These are phyloP conservation scores for Corynascus novoguineensis DNA, from an alignment of 495 filamentous ascomycete species.

Conservation along the genomic window DNA sequence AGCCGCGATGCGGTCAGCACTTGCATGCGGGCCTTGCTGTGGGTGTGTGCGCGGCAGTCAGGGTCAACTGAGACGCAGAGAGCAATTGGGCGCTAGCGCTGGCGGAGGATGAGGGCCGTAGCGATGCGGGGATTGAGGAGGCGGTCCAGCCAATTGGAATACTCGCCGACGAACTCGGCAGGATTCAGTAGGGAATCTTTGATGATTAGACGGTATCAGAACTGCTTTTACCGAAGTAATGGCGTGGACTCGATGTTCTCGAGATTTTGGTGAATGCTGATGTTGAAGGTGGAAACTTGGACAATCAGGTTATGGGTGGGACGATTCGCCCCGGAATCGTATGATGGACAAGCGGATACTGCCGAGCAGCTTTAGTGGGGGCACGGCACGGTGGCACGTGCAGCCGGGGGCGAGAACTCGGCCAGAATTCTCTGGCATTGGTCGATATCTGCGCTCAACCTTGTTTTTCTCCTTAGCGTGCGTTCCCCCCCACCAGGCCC, in stretches of 20 bases:
- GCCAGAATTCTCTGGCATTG: background rate
- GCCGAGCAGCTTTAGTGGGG: constrained; percentile 7
- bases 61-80: background rate
- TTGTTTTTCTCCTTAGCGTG: no score
- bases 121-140: background rate
- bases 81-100: background rate
- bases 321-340: constrained; percentile 30
- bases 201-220: constrained; percentile 12
- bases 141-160: constrained; percentile 8
- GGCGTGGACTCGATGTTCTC: background rate
- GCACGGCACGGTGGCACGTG: background rate
- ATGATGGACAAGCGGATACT: constrained; percentile 22
- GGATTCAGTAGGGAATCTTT: background rate
- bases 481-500: no score
- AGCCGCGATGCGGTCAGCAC: constrained; percentile 19
- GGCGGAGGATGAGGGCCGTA: background rate
- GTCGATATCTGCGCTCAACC: background rate
- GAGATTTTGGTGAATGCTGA: constrained; percentile 10
- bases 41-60: constrained; percentile 12
- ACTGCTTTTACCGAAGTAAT: constrained; percentile 3
- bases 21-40: constrained; percentile 25
- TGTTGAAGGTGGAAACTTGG: constrained; percentile 10
- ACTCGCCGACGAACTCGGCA: background rate
- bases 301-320: constrained; percentile 26
- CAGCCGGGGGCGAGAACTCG: background rate